Percentiles rank a stretch among this genome's conserved stretches.
These are phyloP conservation scores for Davidsoniella neocaledoniae DNA, from an alignment of 2,329 filamentous ascomycete genomes.

Conservation along the genomic window DNA sequence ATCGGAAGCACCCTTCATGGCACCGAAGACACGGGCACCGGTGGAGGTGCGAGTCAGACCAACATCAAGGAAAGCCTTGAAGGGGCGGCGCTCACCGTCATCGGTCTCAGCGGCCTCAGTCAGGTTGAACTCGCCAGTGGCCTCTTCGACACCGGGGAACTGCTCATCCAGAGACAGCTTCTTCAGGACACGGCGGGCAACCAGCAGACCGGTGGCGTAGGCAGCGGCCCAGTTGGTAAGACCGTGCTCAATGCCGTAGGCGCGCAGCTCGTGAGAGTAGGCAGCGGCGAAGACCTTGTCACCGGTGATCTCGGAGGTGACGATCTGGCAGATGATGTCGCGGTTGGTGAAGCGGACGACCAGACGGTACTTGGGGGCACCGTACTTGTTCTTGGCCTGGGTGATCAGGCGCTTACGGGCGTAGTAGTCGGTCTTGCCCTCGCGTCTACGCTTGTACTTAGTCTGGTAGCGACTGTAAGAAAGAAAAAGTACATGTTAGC, in stretches of 20 bases:
- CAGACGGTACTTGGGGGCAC: constrained; percentile 98
- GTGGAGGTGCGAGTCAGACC: constrained; percentile 95
- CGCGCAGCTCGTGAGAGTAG: constrained; percentile 94
- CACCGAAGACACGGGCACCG: constrained; percentile 96
- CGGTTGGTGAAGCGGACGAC: constrained; percentile 99
- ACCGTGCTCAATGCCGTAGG: constrained; percentile 95
- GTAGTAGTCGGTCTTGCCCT: constrained; percentile 99
- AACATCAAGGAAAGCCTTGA: constrained; percentile 98
- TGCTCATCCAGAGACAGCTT: constrained; percentile 91
- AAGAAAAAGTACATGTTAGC: constrained; percentile 18
- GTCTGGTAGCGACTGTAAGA: constrained; percentile 85
- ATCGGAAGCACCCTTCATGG: constrained; percentile 99
- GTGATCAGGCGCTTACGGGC: constrained; percentile 98
- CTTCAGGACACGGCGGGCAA: constrained; percentile 89
- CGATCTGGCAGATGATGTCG: constrained; percentile 97
- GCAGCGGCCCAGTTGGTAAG: constrained; percentile 99
- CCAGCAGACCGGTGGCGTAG: constrained; percentile 89
- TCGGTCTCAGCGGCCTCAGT: constrained; percentile 88
- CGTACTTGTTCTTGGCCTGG: constrained; percentile 99
- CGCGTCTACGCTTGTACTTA: constrained; percentile 95
- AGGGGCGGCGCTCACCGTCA: constrained; percentile 86
- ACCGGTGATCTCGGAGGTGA: constrained; percentile 87
- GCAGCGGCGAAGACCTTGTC: constrained; percentile 92
- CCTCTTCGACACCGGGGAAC: constrained; percentile 92
- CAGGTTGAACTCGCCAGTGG: constrained; percentile 87